These are phyloP conservation scores for Agaricus bisporus DNA, from an alignment of 768 basidiomycete species.

Conservation along the genomic window DNA sequence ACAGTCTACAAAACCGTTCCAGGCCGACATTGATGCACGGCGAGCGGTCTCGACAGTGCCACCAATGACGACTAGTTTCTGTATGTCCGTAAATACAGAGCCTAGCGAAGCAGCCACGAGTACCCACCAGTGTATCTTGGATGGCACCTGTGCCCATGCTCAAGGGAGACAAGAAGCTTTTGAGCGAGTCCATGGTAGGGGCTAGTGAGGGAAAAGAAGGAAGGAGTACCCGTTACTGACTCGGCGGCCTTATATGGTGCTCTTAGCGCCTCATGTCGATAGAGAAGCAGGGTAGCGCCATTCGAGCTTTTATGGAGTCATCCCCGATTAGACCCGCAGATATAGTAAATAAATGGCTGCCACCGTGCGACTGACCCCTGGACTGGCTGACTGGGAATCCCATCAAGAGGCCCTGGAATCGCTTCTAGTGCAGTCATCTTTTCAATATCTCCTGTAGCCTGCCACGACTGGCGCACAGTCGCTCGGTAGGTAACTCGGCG, in stretches of 20 bases:
- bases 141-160: conserved; percentile 62
- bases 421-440: no score
- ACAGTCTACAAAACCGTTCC: conserved; percentile 91
- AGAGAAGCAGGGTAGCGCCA: conserved; percentile 29
- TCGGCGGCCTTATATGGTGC: conserved; percentile 37
- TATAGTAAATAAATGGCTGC: neutral
- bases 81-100: conserved; percentile 12
- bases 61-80: conserved; percentile 90
- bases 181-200: conserved; percentile 60
- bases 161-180: conserved; percentile 65
- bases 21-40: conserved; percentile 74
- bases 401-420: neutral
- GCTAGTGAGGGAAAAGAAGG: conserved; percentile 20
- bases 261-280: conserved; percentile 34
- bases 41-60: conserved; percentile 85
- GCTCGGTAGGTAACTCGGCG: neutral
- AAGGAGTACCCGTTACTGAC: conserved; percentile 19
- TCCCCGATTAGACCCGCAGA: conserved; percentile 7
- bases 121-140: conserved; percentile 70
- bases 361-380: conserved; percentile 2
- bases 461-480: no score
- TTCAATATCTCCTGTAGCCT: neutral
- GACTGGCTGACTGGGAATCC: conserved; percentile 5
- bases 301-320: conserved; percentile 12
- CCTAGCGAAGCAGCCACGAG: neutral